Base-by-base conservation (phyloP, 1,139 yeast species). In the Kodamaea sp. region DNA sequence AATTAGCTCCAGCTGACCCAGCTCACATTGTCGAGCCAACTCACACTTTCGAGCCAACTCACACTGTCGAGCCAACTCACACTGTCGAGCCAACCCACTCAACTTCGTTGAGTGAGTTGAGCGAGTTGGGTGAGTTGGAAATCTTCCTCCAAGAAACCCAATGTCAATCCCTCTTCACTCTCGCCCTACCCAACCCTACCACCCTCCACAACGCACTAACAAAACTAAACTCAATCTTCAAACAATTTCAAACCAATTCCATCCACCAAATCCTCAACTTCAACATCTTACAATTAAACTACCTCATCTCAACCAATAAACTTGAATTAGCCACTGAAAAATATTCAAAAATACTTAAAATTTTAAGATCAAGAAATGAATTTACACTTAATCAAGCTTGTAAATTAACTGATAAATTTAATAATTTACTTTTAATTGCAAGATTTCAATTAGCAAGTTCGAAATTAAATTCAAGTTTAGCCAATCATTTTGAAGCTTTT, bases 371-470 rank as follows among this genome's bases (percentile, higher is more conserved):
- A 8, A 60, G 58, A 37, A 50, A 54, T 2, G 72, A 70, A 40
- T 62, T 63, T 49, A 43, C 56, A 37, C 44, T 63, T 32, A 28
- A 46, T 35, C 47, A 57, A 4, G 38, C 50, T 0, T 46, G 55
- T 2, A 46, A 56, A 24, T 44, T 64, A 35, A 41, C 42, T 7
- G 54, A 54, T 1, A 68, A 63, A 33, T 56, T 72, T 31, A 44
- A 45, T 2, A 62, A 69, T 35, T 50, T 77, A n/a, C 32, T 67
- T 5, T 35, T 64, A 2, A 47, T 73, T 10, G 65, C 74, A 0
- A 58, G 52, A 28, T 62, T 73, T 34, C 73, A 73, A 33, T 38
- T 53, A 7, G 37, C 64, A 4, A 47, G 66, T 2, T 53, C 70
- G 2, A 38, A 45, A 24, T 44, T 65, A 12, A 54, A 60, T 29